Conservation (phyloP, 352 stramenopile genomes). For the Blastocystis sp. region DNA sequence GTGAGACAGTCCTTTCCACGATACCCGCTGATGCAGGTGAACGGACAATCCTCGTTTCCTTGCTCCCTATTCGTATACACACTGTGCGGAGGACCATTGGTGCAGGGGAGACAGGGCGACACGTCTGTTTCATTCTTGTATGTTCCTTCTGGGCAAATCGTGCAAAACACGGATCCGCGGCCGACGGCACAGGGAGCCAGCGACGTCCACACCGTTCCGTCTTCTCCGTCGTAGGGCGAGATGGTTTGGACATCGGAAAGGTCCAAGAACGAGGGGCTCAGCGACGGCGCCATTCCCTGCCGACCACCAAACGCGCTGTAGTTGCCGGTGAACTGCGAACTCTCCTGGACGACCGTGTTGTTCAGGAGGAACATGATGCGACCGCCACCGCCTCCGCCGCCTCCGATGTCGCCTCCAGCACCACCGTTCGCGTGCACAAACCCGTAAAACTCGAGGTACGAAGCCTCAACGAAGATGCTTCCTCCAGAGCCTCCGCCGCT, state of each 20-base stretch:
- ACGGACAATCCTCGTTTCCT: not conserved
- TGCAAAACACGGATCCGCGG: slow-evolving; percentile 24
- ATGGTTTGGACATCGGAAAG: not conserved
- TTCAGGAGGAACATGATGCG: slow-evolving; percentile 38
- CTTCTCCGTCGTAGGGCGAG: not conserved
- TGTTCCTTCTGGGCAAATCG: not conserved
- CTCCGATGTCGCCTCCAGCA: not conserved
- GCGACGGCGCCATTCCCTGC: not conserved
- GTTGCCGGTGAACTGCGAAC: not conserved
- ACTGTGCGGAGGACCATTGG: not conserved
- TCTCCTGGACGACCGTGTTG: not conserved
- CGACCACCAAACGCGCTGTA: not conserved
- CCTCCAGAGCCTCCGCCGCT: not conserved
- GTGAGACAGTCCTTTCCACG: slow-evolving; percentile 21
- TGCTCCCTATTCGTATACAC: not conserved
- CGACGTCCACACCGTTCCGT: slow-evolving; percentile 49
- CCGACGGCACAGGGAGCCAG: slow-evolving; percentile 8
- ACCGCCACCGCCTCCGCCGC: not conserved
- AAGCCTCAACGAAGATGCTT: not conserved
- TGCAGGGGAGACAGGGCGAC: not conserved
- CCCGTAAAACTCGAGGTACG: not conserved
- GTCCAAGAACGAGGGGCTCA: not conserved
- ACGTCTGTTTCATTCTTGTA: slow-evolving; percentile 31
- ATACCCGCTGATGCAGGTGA: not conserved
- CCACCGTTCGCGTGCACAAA: not conserved